Conservation (phyloP, 2,329 filamentous ascomycete genomes). For the Zasmidium angulare region DNA sequence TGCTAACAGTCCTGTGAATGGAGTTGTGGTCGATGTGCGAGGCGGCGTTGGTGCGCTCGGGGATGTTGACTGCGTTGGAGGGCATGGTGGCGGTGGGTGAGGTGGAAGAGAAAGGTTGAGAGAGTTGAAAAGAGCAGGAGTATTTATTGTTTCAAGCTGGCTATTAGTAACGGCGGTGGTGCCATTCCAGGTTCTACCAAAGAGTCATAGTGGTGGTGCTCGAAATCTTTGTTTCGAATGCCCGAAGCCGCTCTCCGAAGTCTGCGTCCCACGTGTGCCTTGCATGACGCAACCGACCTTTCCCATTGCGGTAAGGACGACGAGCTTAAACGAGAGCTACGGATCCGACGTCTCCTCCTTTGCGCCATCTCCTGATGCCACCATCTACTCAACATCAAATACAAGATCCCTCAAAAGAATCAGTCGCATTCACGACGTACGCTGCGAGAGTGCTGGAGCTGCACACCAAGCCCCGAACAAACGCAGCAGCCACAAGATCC, state of each 20-base stretch:
- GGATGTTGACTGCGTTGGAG: constrained; percentile 35
- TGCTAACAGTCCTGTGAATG: constrained; percentile 35
- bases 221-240: background rate
- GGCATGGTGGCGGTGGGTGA: constrained; percentile 29
- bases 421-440: no score
- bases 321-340: no score
- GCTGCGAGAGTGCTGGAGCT: no score
- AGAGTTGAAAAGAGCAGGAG: background rate
- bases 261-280: background rate
- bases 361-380: no score
- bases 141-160: background rate
- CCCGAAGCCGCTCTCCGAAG: background rate
- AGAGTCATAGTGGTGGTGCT: background rate
- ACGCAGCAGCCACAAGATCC: constrained; percentile 56
- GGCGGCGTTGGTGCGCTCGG: constrained; percentile 32
- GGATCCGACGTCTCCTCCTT: no score
- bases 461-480: no score
- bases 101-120: background rate
- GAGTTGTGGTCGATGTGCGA: constrained; percentile 16
- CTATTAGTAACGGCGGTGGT: background rate
- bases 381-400: no score
- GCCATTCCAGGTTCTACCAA: background rate
- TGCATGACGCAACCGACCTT: no score
- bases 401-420: no score
- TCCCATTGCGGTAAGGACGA: no score